These are phyloP conservation scores for Apiospora arundinis DNA, from an alignment of 2,329 filamentous ascomycete species.

Conservation along the genomic window DNA sequence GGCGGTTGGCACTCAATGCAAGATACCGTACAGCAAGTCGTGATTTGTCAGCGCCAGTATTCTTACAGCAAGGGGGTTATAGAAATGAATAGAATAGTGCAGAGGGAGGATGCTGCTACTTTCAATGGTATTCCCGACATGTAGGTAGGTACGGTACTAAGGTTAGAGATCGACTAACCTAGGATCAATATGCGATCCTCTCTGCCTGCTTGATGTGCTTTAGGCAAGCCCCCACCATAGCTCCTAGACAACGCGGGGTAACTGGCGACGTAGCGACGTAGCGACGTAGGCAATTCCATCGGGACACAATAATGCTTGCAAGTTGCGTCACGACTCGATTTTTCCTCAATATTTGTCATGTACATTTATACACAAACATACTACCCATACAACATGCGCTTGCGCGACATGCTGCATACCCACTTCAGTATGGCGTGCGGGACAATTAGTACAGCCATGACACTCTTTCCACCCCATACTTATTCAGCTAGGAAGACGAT, in stretches of 20 bases:
- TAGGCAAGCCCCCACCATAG: neutral
- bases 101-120: too few relatives aligned
- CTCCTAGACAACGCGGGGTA: constrained; percentile 9
- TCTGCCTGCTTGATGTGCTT: too few relatives aligned
- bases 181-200: too few relatives aligned
- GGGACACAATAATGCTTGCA: neutral
- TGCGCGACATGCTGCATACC: neutral
- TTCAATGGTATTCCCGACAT: too few relatives aligned
- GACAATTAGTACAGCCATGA: neutral
- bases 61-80: neutral
- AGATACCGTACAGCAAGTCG: neutral
- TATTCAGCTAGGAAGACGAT: neutral
- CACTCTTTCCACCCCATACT: neutral
- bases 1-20: neutral
- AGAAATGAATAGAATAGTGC: neutral
- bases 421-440: neutral
- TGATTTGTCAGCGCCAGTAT: neutral
- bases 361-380: neutral
- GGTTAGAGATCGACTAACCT: too few relatives aligned
- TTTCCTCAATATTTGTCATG: neutral
- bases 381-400: neutral
- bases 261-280: constrained; percentile 10
- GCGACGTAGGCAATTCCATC: neutral
- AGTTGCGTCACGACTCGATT: constrained; percentile 6
- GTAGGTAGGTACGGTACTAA: too few relatives aligned